These are phyloP conservation scores for Cucurbita maxima DNA, from an alignment of 306 rosid species.

Conservation along the genomic window DNA sequence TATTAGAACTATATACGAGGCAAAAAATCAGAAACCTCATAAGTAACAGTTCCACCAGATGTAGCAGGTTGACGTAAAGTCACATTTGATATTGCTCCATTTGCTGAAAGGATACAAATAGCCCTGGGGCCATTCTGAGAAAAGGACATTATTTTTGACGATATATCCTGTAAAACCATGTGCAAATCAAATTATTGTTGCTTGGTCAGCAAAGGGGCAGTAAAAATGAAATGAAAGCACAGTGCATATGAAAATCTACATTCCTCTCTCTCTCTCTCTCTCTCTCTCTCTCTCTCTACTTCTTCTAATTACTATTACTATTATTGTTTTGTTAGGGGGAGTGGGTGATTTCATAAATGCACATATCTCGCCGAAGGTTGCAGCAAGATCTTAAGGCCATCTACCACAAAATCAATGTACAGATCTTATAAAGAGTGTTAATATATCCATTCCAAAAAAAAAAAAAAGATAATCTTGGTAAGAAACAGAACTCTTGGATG, in stretches of 20 bases:
- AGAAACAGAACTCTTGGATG: no score
- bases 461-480: background rate
- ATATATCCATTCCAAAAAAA: background rate
- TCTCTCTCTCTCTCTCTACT: background rate
- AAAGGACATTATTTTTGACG: constrained; percentile 40
- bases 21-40: constrained; percentile 46
- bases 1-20: background rate
- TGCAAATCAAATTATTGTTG: background rate
- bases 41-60: constrained; percentile 68
- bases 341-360: background rate
- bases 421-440: background rate
- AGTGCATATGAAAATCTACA: background rate
- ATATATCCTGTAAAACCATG: constrained; percentile 39
- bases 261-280: background rate
- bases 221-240: background rate
- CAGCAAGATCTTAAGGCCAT: background rate
- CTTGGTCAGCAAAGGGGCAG: background rate
- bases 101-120: constrained; percentile 50
- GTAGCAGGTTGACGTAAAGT: constrained; percentile 52
- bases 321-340: background rate
- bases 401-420: background rate
- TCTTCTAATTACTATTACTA: no score
- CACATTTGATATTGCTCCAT: constrained; percentile 60
- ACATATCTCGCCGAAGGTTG: background rate
- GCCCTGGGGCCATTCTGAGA: constrained; percentile 45